A percentile compares a stretch with the other conserved stretches of the same genome.
These are phyloP conservation scores for Tolypocladium guangdongense DNA, from an alignment of 2,329 filamentous ascomycete species.

Conservation along the genomic window DNA sequence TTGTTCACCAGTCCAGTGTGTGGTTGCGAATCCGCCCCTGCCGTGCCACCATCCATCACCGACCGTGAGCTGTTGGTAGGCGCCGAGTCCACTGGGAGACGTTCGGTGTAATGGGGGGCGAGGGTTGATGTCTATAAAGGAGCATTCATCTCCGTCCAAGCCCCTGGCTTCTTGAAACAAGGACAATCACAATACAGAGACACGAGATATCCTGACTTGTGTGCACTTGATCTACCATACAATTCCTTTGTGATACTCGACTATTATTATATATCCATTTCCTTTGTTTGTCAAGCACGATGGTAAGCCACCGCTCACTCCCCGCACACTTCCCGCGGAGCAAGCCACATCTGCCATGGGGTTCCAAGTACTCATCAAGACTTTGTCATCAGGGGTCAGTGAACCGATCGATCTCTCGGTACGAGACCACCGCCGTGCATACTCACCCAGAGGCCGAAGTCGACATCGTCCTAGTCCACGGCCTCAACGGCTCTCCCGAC, in stretches of 20 bases:
- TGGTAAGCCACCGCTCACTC: background rate
- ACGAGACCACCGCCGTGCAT: constrained; percentile 49
- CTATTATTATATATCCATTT: background rate
- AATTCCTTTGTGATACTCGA: background rate
- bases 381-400: constrained; percentile 25
- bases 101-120: background rate
- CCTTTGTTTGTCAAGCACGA: background rate
- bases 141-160: background rate
- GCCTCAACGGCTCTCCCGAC: constrained; percentile 54
- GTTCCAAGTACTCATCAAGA: background rate
- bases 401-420: constrained; percentile 27
- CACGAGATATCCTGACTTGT: no score
- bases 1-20: background rate
- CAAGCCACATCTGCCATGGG: background rate
- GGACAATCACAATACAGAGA: background rate
- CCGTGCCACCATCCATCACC: constrained; percentile 2
- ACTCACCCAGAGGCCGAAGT: constrained; percentile 47
- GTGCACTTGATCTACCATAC: background rate
- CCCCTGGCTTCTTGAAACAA: background rate
- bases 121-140: background rate
- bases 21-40: constrained; percentile 1
- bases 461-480: constrained; percentile 61
- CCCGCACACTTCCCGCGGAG: background rate
- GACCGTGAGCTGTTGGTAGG: background rate
- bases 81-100: background rate